Percentiles rank a stretch among this genome's conserved stretches.
Evolutionary conservation across 208 protist genomes (phyloP).

Genomic region (Acanthamoeba culbertsoni): DNA sequence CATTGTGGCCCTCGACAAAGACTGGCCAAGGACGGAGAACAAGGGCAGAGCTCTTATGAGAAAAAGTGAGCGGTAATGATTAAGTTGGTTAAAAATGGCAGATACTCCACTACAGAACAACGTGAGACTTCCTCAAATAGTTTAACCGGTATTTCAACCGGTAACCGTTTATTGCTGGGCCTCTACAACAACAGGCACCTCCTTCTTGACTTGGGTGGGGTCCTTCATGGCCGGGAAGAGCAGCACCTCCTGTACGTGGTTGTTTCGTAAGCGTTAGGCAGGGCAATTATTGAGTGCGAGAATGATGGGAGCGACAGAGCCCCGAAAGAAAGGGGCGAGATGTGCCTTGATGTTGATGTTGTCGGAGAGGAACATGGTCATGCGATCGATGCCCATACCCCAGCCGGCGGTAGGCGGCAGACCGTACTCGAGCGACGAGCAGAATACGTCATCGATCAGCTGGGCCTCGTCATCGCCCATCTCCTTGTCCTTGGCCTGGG

Average conservation of each 20-base stretch:
- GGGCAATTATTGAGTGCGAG: background rate
- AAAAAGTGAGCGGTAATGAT: no score
- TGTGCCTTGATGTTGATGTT: constrained; percentile 96
- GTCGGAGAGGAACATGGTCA: constrained; percentile 99
- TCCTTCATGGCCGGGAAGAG: constrained; percentile 92
- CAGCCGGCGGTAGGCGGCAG: constrained; percentile 99
- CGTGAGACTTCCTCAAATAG: no score
- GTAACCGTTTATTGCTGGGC: no score
- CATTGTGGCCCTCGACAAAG: no score
- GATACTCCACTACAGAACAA: no score
- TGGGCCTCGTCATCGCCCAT: constrained; percentile 97
- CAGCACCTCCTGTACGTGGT: constrained; percentile 81
- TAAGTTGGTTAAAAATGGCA: no score
- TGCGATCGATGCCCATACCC: constrained; percentile 99
- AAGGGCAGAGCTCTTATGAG: no score
- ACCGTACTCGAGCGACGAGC: constrained; percentile 97
- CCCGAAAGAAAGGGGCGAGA: background rate
- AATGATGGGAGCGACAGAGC: background rate
- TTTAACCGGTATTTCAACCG: no score
- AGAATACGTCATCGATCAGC: constrained; percentile 97
- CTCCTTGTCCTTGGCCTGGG: constrained; percentile 89
- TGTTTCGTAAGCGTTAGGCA: background rate
- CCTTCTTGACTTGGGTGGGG: background rate
- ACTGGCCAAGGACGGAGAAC: no score
- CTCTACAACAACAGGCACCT: no score